Evolutionary conservation across 129 eudicot genomes (phyloP).

Genomic region (Pittosporum tobira): DNA sequence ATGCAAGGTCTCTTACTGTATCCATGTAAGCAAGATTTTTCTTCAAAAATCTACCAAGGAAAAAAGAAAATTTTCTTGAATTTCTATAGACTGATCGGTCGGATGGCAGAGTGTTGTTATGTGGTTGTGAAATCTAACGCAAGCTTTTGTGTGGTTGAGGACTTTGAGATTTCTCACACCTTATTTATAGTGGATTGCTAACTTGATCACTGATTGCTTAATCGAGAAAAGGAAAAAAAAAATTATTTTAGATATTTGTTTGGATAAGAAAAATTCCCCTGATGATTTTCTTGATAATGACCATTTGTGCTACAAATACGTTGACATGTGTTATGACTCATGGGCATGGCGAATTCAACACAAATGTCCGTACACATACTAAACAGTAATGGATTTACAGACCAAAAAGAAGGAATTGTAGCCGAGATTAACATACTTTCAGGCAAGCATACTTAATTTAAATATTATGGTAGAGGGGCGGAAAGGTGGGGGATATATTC

Average conservation of each 20-base stretch:
- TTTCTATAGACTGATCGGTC: not conserved
- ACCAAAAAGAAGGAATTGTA: too few relatives aligned
- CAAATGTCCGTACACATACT: conserved; percentile 3
- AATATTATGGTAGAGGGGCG: conserved; percentile 13
- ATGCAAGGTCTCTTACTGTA: conserved; percentile 67
- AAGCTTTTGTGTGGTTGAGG: conserved; percentile 23
- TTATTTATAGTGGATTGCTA: conserved; percentile 49
- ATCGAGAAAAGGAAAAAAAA: conserved; percentile 11
- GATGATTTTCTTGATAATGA: conserved; percentile 32
- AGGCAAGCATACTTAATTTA: conserved; percentile 17
- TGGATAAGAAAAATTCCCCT: conserved; percentile 36
- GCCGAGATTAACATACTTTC: not conserved
- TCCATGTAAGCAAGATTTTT: conserved; percentile 36
- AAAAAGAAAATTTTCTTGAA: too few relatives aligned
- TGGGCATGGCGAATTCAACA: conserved; percentile 12
- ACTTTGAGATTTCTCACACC: conserved; percentile 29
- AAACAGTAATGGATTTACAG: conserved; percentile 2
- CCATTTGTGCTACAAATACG: conserved; percentile 45
- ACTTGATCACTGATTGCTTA: conserved; percentile 20
- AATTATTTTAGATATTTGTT: conserved; percentile 44
- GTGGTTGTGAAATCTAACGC: conserved; percentile 1
- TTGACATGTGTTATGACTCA: conserved; percentile 38
- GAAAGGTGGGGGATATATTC: conserved; percentile 29
- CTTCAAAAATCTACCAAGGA: too few relatives aligned
- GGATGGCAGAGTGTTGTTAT: conserved; percentile 2